Conservation (phyloP, 306 rosid genomes). For the Rosa chinensis region DNA sequence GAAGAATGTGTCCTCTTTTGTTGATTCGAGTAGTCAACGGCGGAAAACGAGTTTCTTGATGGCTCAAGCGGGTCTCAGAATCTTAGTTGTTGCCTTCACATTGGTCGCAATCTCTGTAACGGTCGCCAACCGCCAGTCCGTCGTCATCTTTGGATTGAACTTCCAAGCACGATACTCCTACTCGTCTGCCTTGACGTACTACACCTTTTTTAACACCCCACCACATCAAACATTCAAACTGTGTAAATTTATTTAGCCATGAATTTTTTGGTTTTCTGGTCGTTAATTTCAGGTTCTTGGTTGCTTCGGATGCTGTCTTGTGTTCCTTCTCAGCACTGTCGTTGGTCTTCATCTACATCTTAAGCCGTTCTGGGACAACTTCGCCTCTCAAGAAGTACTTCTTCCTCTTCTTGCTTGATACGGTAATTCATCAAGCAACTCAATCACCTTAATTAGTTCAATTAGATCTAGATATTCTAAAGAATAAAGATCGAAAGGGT, state of each 20-base stretch:
- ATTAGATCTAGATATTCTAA: not conserved
- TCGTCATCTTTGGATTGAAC: slow-evolving; percentile 30
- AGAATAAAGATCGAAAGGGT: not conserved
- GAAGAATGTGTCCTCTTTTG: not conserved
- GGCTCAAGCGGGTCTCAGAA: slow-evolving; percentile 45
- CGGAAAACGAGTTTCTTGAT: slow-evolving; percentile 8
- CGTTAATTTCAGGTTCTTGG: slow-evolving; percentile 49
- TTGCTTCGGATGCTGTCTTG: slow-evolving; percentile 48
- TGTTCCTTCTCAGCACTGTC: slow-evolving; percentile 46
- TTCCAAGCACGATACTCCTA: slow-evolving; percentile 57
- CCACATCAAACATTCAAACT: not conserved
- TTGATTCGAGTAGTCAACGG: not conserved
- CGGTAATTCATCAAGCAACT: slow-evolving; percentile 21
- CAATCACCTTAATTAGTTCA: not conserved
- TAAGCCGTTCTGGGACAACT: slow-evolving; percentile 23
- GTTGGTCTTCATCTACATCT: slow-evolving; percentile 22
- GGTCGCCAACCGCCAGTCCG: slow-evolving; percentile 56
- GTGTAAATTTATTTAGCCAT: not conserved
- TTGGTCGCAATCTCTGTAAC: slow-evolving; percentile 42
- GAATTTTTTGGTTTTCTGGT: not conserved
- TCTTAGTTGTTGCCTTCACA: slow-evolving; percentile 42
- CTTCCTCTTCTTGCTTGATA: slow-evolving; percentile 47
- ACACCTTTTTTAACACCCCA: not conserved
- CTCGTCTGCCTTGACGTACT: slow-evolving; percentile 54
- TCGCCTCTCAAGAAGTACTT: slow-evolving; percentile 25